Conservation (phyloP, 257 asterid genomes). For the Primulina eburnea region DNA sequence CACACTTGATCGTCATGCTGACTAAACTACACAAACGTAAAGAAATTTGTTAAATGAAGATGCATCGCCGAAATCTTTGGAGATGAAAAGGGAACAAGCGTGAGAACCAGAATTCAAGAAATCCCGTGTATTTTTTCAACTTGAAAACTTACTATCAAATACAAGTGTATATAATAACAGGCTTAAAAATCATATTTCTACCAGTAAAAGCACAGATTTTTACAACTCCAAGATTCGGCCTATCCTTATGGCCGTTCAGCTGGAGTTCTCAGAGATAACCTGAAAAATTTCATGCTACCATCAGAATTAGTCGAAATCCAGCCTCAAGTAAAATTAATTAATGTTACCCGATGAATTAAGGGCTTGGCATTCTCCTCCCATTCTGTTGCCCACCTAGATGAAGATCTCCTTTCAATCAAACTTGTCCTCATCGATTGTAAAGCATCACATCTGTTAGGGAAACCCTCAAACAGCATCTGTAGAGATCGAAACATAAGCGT, state of each 20-base stretch:
- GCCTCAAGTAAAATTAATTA: not conserved
- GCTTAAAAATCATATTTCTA: not conserved
- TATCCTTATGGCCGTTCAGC: conserved; percentile 25
- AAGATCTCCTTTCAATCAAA: conserved; percentile 60
- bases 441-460: conserved; percentile 62
- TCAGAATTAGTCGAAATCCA: not conserved
- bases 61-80: not conserved
- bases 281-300: conserved; percentile 27
- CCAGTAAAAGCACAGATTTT: conserved; percentile 12
- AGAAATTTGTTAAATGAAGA: too few relatives aligned
- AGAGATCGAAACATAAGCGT: not conserved
- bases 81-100: not conserved
- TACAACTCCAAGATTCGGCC: not conserved
- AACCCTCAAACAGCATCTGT: conserved; percentile 84
- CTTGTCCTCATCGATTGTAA: conserved; percentile 60
- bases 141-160: not conserved
- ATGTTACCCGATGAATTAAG: conserved; percentile 60
- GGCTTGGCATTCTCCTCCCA: conserved; percentile 89
- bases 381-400: conserved; percentile 71
- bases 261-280: conserved; percentile 50
- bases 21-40: too few relatives aligned
- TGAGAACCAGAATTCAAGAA: not conserved
- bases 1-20: too few relatives aligned
- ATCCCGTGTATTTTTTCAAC: not conserved
- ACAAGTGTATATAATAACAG: not conserved